Percentiles rank a stretch among this genome's conserved stretches.
Evolutionary conservation across 1,284 basidiomycete genomes (phyloP).

Genomic region (Trametes versicolor): DNA sequence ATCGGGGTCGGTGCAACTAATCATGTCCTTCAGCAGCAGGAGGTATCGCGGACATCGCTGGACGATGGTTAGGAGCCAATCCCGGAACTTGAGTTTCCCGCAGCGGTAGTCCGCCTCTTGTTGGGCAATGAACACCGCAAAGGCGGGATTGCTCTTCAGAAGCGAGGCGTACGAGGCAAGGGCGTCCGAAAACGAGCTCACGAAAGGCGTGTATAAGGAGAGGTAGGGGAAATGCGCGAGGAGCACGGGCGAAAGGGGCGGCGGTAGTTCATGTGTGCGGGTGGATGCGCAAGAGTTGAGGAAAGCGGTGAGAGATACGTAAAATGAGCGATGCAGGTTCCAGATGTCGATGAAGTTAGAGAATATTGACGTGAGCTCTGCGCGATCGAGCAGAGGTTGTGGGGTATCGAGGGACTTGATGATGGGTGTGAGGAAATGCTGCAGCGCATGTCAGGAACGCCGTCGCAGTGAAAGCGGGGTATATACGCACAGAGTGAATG

Average conservation of each 20-base stretch:
- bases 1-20: slow-evolving; percentile 67
- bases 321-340: slow-evolving; percentile 87
- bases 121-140: slow-evolving; percentile 66
- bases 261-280: slow-evolving; percentile 32
- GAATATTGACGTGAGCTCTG: slow-evolving; percentile 81
- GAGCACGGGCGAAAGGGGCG: slow-evolving; percentile 56
- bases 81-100: slow-evolving; percentile 76
- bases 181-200: slow-evolving; percentile 79
- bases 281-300: slow-evolving; percentile 47
- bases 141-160: slow-evolving; percentile 59
- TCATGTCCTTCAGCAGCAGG: slow-evolving; percentile 82
- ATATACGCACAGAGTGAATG: slow-evolving; percentile 73
- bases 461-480: background rate
- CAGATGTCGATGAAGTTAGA: slow-evolving; percentile 93
- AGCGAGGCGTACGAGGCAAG: slow-evolving; percentile 64
- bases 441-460: slow-evolving; percentile 8
- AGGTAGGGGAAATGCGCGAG: slow-evolving; percentile 63
- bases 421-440: slow-evolving; percentile 85
- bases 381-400: slow-evolving; percentile 73
- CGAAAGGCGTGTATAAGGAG: slow-evolving; percentile 82
- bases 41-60: slow-evolving; percentile 90
- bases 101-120: slow-evolving; percentile 76
- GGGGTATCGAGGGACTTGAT: slow-evolving; percentile 73
- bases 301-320: slow-evolving; percentile 63
- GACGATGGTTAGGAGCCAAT: slow-evolving; percentile 88